Evolutionary conservation across 2,329 filamentous ascomycete genomes (phyloP).

Genomic region (Phialophora tarda): DNA sequence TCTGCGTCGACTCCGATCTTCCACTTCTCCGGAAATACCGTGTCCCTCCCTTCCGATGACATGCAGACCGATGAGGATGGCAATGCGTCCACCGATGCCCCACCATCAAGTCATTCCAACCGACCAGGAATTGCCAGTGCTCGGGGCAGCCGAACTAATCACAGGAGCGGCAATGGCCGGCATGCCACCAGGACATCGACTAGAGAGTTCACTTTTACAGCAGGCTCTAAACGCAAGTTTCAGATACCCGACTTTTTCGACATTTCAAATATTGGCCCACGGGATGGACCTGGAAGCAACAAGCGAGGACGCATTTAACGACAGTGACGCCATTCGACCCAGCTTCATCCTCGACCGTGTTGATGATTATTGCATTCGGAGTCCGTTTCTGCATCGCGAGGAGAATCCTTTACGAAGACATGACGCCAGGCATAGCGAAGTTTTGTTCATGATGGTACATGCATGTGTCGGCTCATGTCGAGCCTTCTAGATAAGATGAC

Average conservation of each 20-base stretch:
- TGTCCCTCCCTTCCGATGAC: constrained; percentile 41
- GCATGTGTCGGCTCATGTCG: constrained; percentile 24
- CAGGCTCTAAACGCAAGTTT: constrained; percentile 56
- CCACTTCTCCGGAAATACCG: constrained; percentile 30
- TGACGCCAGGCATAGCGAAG: constrained; percentile 34
- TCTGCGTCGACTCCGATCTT: constrained; percentile 30
- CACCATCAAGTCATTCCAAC: constrained; percentile 41
- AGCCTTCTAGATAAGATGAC: constrained; percentile 13
- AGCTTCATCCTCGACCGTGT: constrained; percentile 13
- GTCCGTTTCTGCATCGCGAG: constrained; percentile 12
- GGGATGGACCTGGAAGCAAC: constrained; percentile 47
- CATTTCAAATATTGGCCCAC: constrained; percentile 50
- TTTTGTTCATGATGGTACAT: constrained; percentile 26
- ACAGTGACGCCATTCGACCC: constrained; percentile 5
- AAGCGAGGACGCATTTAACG: constrained; percentile 54
- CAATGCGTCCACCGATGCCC: constrained; percentile 25
- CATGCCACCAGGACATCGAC: constrained; percentile 46
- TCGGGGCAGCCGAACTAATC: constrained; percentile 49
- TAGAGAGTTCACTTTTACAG: constrained; percentile 47
- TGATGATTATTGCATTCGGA: constrained; percentile 2
- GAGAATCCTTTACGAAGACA: constrained; percentile 32
- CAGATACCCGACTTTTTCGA: constrained; percentile 58
- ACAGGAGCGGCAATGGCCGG: constrained; percentile 49
- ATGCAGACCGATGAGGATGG: constrained; percentile 50
- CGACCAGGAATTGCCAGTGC: constrained; percentile 52